Evolutionary conservation across 257 asterid species (phyloP).

Genomic region (Scutellaria galericulata): DNA sequence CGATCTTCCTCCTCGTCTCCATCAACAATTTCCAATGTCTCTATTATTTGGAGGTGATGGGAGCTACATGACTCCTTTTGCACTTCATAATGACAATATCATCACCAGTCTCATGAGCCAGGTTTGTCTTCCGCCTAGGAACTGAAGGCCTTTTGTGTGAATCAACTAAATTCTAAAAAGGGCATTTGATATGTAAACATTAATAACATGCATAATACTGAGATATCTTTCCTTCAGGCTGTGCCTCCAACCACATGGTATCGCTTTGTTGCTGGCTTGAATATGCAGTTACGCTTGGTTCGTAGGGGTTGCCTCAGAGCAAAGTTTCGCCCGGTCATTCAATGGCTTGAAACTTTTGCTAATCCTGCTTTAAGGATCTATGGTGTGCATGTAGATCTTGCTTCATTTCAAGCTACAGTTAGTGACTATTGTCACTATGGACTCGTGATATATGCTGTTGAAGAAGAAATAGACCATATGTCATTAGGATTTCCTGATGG

Average conservation of each 20-base stretch:
- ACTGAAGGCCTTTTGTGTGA: slow-evolving; percentile 23
- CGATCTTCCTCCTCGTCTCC: slow-evolving; percentile 89
- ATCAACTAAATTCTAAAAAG: slow-evolving; percentile 10
- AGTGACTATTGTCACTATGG: slow-evolving; percentile 81
- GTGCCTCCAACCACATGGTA: slow-evolving; percentile 95
- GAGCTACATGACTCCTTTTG: slow-evolving; percentile 91
- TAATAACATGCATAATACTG: slow-evolving; percentile 1
- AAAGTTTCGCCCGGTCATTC: slow-evolving; percentile 73
- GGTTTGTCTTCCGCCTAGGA: slow-evolving; percentile 56
- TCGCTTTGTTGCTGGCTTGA: slow-evolving; percentile 97
- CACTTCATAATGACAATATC: slow-evolving; percentile 82
- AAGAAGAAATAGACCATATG: slow-evolving; percentile 49
- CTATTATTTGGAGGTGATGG: slow-evolving; percentile 96
- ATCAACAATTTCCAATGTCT: slow-evolving; percentile 82
- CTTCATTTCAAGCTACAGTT: slow-evolving; percentile 76
- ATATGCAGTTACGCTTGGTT: slow-evolving; percentile 89
- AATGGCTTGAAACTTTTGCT: slow-evolving; percentile 85
- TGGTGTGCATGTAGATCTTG: slow-evolving; percentile 79
- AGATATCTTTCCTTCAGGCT: slow-evolving; percentile 57
- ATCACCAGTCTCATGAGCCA: slow-evolving; percentile 97
- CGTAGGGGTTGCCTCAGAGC: slow-evolving; percentile 77
- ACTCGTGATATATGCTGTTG: slow-evolving; percentile 70
- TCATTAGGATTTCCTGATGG: slow-evolving; percentile 58
- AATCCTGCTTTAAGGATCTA: slow-evolving; percentile 75
- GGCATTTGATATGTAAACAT: background rate